Evolutionary conservation across 2,329 filamentous ascomycete genomes (phyloP).

Genomic region (Hypoxylon sp.): DNA sequence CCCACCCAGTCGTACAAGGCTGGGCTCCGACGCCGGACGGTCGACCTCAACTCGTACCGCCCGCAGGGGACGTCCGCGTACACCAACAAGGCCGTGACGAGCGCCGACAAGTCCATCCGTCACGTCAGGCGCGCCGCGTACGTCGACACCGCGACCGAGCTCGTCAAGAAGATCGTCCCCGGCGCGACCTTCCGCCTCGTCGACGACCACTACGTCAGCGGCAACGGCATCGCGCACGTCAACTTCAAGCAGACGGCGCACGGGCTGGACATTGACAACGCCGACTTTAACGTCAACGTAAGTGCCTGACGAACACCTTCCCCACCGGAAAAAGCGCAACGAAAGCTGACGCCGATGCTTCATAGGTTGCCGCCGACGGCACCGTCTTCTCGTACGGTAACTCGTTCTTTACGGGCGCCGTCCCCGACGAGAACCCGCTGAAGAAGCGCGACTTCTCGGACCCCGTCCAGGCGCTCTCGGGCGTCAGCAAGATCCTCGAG

Average conservation of each 20-base stretch:
- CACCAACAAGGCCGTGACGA: slow-evolving; percentile 41
- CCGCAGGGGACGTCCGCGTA: slow-evolving; percentile 44
- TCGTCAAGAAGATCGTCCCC: slow-evolving; percentile 51
- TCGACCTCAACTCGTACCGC: slow-evolving; percentile 47
- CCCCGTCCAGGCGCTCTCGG: slow-evolving; percentile 53
- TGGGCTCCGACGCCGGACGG: slow-evolving; percentile 44
- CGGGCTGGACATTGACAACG: slow-evolving; percentile 67
- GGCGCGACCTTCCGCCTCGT: slow-evolving; percentile 58
- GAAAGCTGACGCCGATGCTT: slow-evolving; percentile 14
- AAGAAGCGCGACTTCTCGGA: slow-evolving; percentile 53
- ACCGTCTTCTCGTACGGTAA: slow-evolving; percentile 66
- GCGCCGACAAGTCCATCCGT: slow-evolving; percentile 35
- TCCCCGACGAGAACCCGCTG: slow-evolving; percentile 51
- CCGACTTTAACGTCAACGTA: slow-evolving; percentile 68
- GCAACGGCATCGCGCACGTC: slow-evolving; percentile 64
- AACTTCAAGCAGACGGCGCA: slow-evolving; percentile 67
- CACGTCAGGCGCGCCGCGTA: slow-evolving; percentile 48
- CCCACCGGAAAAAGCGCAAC: too few species aligned
- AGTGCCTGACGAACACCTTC: slow-evolving; percentile 42
- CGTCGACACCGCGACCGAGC: slow-evolving; percentile 54
- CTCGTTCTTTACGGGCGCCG: slow-evolving; percentile 53
- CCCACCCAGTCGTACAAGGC: slow-evolving; percentile 38
- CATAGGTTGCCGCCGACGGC: slow-evolving; percentile 59
- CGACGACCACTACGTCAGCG: slow-evolving; percentile 61
- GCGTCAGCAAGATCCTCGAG: slow-evolving; percentile 49